Evolutionary conservation across 306 rosid genomes (phyloP).

Genomic region (Cucurbita argyrosperma): DNA sequence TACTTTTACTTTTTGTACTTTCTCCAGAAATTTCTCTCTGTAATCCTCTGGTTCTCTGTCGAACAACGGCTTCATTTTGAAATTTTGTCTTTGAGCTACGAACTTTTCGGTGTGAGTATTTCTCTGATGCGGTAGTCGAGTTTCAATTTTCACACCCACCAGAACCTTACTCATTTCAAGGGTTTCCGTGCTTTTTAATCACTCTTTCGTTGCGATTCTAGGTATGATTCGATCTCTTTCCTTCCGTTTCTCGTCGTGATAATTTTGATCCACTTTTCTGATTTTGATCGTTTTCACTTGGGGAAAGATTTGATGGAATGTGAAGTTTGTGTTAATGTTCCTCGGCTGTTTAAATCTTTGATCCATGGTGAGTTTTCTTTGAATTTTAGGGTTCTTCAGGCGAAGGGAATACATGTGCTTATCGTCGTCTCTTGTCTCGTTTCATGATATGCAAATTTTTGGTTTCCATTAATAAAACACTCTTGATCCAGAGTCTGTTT

Average conservation of each 20-base stretch:
- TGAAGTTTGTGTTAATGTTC: not conserved
- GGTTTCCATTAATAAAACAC: not conserved
- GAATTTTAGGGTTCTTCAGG: not conserved
- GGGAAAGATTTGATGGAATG: not conserved
- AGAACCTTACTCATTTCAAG: not conserved
- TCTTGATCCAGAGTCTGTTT: not conserved
- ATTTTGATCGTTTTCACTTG: not conserved
- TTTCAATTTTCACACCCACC: not conserved
- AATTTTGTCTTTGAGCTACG: not conserved
- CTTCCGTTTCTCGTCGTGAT: not conserved
- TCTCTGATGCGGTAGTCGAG: not conserved
- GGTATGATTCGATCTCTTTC: not conserved
- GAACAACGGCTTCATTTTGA: slow-evolving; percentile 8
- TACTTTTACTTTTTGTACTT: not conserved
- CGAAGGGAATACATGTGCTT: not conserved
- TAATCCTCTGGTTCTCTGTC: not conserved
- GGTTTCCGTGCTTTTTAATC: not conserved
- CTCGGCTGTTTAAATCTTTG: not conserved
- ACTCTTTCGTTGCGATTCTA: not conserved
- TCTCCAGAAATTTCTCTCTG: not conserved
- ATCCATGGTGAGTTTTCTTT: slow-evolving; percentile 1
- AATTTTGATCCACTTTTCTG: not conserved
- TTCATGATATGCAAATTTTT: not conserved
- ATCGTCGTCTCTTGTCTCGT: not conserved
- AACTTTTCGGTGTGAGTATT: not conserved